Evolutionary conservation across 164 flowering plant species (phyloP), one percentile per base, ranked within the genome.

Genomic region (Saururus chinensis): DNA sequence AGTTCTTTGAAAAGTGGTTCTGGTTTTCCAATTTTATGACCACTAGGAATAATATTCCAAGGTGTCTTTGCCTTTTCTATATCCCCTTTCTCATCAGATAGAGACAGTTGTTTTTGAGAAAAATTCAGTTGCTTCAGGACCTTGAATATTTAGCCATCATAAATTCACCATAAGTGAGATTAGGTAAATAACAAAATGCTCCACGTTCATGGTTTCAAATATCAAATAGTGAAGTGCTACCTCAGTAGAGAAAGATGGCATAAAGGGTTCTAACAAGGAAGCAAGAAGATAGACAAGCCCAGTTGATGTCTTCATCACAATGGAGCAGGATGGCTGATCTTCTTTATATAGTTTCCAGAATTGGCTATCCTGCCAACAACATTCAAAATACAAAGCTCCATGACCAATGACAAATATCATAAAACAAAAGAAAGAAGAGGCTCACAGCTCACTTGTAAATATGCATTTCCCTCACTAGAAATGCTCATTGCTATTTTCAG

Each of bases 281-380:
- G 95, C 95, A 56, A 93, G 92, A 65, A 90, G 79, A 75, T 82
- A 81, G 0, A 93, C 97, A 56, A 93, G 73, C 35, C 99, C 99
- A 10, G 70, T 80, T 42, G 97, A 67, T 66, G 96, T 87, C 77
- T 65, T 88, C 82, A 93, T 84, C 37, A 90, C 99, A 30, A 90
- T 66, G 30, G 81, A 68, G 70, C 99, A 93, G 12, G 82, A 71
- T 67, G 83, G 61, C 51, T 60, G 71, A 58, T 93, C 84, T 67
- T 84, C 84, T 77, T 84, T 88, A 78, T 83, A 93, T 68, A 93
- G 95, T 73, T 83, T 84, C 99, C 99, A 93, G 71, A 93, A 90
- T 74, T 88, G 82, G 72, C 84, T 84, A 52, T 86, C 96, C 97
- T 93, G 62, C 9, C 49, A 8, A 23, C 19, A 45, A 40, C 20